These are phyloP conservation scores for Talaromyces sp. DNA, from an alignment of 2,329 filamentous ascomycete species.

Conservation along the genomic window DNA sequence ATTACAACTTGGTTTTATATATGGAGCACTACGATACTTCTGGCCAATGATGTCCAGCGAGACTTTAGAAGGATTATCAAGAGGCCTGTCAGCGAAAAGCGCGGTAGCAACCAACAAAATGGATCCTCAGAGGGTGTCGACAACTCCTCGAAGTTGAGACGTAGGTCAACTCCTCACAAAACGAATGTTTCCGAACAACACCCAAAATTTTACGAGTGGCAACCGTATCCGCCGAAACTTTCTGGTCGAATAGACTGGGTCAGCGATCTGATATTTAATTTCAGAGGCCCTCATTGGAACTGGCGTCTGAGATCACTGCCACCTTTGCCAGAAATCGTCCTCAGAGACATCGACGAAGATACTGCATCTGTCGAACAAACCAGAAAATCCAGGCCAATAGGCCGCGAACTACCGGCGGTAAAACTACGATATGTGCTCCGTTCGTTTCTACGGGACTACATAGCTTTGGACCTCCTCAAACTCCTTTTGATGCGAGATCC, in stretches of 20 bases:
- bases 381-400: conserved; percentile 19
- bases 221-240: conserved; percentile 51
- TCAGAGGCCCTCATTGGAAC: conserved; percentile 60
- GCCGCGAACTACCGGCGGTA: conserved; percentile 37
- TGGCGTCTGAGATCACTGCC: conserved; percentile 52
- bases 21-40: conserved; percentile 52
- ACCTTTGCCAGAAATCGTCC: conserved; percentile 30
- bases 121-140: not conserved
- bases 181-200: not conserved
- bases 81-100: not conserved
- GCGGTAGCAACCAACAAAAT: not conserved
- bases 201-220: conserved; percentile 49
- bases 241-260: conserved; percentile 58
- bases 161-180: not conserved
- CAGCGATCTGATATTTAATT: conserved; percentile 55
- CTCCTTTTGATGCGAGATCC: conserved; percentile 70
- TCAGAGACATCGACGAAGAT: conserved; percentile 23
- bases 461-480: conserved; percentile 68
- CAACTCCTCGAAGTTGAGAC: not conserved
- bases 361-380: not conserved
- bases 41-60: conserved; percentile 54
- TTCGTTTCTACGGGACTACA: conserved; percentile 56
- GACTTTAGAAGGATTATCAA: conserved; percentile 57
- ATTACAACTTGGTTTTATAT: conserved; percentile 53
- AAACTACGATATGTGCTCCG: conserved; percentile 49